A percentile compares a stretch with the other conserved stretches of the same genome.
These are phyloP conservation scores for Ichthyophthirius multifiliis DNA, from an alignment of 169 alveolate genomes.

Conservation along the genomic window DNA sequence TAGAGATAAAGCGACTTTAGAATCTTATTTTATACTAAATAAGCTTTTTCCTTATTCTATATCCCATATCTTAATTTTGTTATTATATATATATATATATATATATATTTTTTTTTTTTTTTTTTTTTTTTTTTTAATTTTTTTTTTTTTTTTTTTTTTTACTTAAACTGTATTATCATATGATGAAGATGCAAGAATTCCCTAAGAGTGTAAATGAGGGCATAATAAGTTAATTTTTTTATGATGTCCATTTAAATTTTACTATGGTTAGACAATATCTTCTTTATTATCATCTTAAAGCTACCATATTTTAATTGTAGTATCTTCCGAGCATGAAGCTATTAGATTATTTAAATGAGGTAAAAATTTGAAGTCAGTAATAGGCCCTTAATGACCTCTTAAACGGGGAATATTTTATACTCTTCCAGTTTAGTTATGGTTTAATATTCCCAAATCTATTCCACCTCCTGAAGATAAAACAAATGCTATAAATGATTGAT, in stretches of 20 bases:
- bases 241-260: constrained; percentile 27
- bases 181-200: constrained; percentile 26
- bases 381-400: not conserved
- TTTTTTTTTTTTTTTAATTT: not conserved
- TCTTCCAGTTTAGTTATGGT: not conserved
- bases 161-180: constrained; percentile 28
- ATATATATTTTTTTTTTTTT: not conserved
- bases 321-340: constrained; percentile 30
- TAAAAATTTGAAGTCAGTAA: constrained; percentile 2
- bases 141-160: no score
- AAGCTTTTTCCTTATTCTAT: constrained; percentile 6
- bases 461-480: not conserved
- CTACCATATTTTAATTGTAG: constrained; percentile 21
- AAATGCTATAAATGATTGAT: not conserved
- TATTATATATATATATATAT: not conserved
- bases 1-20: constrained; percentile 7
- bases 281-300: not conserved
- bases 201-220: constrained; percentile 9
- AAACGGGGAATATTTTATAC: not conserved
- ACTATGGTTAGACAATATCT: constrained; percentile 18
- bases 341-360: not conserved
- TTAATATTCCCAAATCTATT: not conserved
- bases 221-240: constrained; percentile 18
- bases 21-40: not conserved
- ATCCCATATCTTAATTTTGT: constrained; percentile 16